phyloP scores from a whole-genome alignment of 805 yeast genomes.

The Pichia kluyveri region DNA sequence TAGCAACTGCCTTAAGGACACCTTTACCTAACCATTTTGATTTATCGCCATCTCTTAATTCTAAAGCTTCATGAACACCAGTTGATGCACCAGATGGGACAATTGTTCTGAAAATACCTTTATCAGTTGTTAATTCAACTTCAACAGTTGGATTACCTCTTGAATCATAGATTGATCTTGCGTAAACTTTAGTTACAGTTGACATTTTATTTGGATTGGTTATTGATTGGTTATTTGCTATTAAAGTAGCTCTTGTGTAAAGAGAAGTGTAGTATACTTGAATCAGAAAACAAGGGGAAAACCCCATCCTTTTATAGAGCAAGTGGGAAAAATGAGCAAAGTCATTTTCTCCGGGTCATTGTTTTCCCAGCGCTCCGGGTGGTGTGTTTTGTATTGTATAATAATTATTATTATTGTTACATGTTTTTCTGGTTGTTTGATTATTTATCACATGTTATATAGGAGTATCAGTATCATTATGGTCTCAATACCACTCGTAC shows the following conservation, averaged over 20 bases:
- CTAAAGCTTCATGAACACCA: constrained; percentile 97
- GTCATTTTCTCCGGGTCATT: background rate
- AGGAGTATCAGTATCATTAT: too few relatives aligned
- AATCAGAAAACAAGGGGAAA: background rate
- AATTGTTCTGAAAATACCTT: constrained; percentile 92
- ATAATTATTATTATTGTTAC: too few relatives aligned
- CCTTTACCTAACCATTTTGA: constrained; percentile 98
- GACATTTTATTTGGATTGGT: too few relatives aligned
- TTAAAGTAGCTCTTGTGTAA: too few relatives aligned
- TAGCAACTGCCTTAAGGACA: constrained; percentile 92
- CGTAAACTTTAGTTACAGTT: constrained; percentile 76
- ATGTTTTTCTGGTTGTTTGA: too few relatives aligned
- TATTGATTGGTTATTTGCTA: too few relatives aligned
- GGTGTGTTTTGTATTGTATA: too few relatives aligned
- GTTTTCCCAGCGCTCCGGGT: background rate
- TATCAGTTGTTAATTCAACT: constrained; percentile 89
- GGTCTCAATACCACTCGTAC: background rate
- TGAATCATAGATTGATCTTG: constrained; percentile 98
- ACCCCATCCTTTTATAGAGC: background rate
- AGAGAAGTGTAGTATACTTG: too few relatives aligned
- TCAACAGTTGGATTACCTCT: constrained; percentile 99
- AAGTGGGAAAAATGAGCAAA: background rate
- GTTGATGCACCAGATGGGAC: constrained; percentile 99
- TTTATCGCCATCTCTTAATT: constrained; percentile 97
- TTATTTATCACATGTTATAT: too few relatives aligned